Conservation (phyloP, 495 filamentous ascomycete species). For the Trichoderma reesei region DNA sequence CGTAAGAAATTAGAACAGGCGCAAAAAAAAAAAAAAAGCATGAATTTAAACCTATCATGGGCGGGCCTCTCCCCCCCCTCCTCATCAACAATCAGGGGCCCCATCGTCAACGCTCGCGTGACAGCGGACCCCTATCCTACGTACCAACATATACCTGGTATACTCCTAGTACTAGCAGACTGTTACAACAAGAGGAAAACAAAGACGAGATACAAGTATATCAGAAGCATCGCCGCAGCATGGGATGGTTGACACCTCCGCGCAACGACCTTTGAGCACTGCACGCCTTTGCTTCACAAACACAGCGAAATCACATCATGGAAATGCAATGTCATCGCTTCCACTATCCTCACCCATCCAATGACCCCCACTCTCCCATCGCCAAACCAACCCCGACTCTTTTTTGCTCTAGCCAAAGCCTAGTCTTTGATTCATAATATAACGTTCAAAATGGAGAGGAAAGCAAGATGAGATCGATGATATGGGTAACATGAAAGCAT, state of each 20-base stretch:
- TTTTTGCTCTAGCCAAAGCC: constrained; percentile 9
- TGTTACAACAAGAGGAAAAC: too few relatives aligned
- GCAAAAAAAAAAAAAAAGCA: too few relatives aligned
- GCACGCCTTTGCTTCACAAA: background rate
- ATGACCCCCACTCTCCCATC: background rate
- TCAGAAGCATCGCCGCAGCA: background rate
- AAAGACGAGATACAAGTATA: background rate
- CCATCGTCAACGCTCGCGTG: too few relatives aligned
- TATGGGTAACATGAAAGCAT: background rate
- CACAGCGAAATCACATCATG: background rate
- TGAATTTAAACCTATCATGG: too few relatives aligned
- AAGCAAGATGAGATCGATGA: background rate
- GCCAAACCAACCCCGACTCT: constrained; percentile 4
- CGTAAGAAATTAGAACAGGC: too few relatives aligned
- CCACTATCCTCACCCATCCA: background rate
- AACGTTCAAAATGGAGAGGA: background rate
- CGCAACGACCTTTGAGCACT: background rate
- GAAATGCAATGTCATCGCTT: background rate
- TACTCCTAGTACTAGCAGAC: too few relatives aligned
- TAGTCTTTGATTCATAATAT: background rate
- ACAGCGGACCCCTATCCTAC: too few relatives aligned
- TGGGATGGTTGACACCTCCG: background rate
- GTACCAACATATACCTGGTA: too few relatives aligned
- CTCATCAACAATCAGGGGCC: too few relatives aligned
- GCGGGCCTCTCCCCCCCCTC: too few relatives aligned